Evolutionary conservation across 208 protist genomes (phyloP).

Genomic region (Herpetomonas tarakana): DNA sequence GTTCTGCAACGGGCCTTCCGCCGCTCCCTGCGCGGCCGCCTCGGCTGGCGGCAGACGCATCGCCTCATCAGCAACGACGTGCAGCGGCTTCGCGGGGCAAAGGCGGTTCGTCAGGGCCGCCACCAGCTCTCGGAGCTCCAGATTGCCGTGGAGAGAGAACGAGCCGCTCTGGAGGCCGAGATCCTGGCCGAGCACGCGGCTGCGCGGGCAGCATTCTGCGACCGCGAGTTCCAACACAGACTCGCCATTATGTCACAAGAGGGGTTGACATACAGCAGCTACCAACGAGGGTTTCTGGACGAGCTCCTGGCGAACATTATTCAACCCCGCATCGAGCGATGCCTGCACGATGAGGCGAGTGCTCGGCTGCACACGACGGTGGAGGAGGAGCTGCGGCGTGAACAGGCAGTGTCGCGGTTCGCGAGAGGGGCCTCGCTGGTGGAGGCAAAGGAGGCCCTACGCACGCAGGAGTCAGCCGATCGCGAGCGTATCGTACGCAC

Average conservation of each 20-base stretch:
- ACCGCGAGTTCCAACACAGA: conserved; percentile 32
- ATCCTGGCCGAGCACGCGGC: conserved; percentile 22
- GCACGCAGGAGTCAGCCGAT: neutral
- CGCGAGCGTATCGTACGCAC: neutral
- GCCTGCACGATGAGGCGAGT: neutral
- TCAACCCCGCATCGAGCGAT: conserved; percentile 3
- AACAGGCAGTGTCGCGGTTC: neutral
- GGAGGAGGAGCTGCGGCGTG: conserved; percentile 22
- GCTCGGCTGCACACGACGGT: conserved; percentile 18
- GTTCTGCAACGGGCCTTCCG: conserved; percentile 50
- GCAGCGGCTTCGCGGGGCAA: conserved; percentile 26
- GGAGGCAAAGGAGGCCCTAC: neutral
- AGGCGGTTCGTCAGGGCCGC: conserved; percentile 32
- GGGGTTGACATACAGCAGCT: conserved; percentile 16
- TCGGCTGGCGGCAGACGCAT: conserved; percentile 63
- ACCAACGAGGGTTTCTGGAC: conserved; percentile 10
- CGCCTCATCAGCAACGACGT: conserved; percentile 47
- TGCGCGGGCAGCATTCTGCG: conserved; percentile 16
- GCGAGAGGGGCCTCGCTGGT: neutral
- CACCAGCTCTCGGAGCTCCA: conserved; percentile 31
- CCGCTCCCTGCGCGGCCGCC: conserved; percentile 25
- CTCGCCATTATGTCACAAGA: conserved; percentile 33
- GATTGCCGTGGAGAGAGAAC: conserved; percentile 26
- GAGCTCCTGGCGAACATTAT: conserved; percentile 10
- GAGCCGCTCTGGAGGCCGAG: conserved; percentile 27